These are phyloP conservation scores for Raffaelea deltoideospora DNA, from an alignment of 2,329 filamentous ascomycete genomes.

Conservation along the genomic window DNA sequence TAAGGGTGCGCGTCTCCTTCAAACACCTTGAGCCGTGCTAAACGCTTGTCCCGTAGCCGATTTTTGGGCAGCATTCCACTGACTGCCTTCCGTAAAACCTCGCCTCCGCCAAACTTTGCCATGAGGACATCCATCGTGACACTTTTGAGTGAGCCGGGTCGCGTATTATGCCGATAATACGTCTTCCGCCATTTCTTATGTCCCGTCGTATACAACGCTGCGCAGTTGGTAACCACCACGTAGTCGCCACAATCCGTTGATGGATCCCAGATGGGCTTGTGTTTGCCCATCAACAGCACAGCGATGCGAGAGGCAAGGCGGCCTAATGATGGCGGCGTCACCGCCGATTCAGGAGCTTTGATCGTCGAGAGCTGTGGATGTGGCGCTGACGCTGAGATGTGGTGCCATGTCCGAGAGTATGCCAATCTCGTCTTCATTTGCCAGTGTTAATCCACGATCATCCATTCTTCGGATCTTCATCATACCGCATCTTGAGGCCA, in stretches of 20 bases:
- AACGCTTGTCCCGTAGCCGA: constrained; percentile 68
- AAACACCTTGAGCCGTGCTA: constrained; percentile 86
- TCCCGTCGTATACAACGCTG: constrained; percentile 73
- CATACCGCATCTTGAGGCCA: not conserved
- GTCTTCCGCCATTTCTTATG: constrained; percentile 88
- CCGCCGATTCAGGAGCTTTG: constrained; percentile 32
- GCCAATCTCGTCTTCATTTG: constrained; percentile 63
- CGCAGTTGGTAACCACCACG: constrained; percentile 84
- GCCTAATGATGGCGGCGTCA: constrained; percentile 66
- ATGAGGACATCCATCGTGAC: constrained; percentile 94
- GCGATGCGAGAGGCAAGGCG: constrained; percentile 82
- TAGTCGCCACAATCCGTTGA: constrained; percentile 99
- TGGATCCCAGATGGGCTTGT: constrained; percentile 96
- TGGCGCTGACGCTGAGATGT: constrained; percentile 55
- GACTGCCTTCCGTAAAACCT: constrained; percentile 83
- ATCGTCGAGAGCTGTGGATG: constrained; percentile 41
- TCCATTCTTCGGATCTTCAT: not conserved
- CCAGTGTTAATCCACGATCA: not conserved
- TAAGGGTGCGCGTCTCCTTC: constrained; percentile 90
- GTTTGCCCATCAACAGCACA: constrained; percentile 85
- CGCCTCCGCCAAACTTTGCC: constrained; percentile 82
- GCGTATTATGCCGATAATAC: constrained; percentile 89
- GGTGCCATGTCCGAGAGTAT: constrained; percentile 93
- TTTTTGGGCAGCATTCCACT: constrained; percentile 98
- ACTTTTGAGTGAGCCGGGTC: constrained; percentile 70